Evolutionary conservation across 2,329 filamentous ascomycete species (phyloP).

Genomic region (Penicillium sp.): DNA sequence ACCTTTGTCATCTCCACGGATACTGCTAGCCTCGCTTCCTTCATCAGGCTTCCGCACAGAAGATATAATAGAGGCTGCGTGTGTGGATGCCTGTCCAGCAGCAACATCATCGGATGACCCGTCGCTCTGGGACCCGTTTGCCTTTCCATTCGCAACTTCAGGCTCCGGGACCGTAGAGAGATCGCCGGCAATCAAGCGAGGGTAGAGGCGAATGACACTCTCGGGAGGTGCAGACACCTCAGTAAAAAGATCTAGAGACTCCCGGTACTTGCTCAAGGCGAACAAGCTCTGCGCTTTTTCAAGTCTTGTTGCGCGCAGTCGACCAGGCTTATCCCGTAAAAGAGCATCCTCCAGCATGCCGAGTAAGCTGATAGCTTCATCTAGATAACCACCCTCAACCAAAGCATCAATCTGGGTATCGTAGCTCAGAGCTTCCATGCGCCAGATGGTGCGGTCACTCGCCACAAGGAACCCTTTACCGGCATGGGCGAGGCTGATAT

Average conservation of each 20-base stretch:
- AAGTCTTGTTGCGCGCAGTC: conserved; percentile 83
- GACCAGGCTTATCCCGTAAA: conserved; percentile 74
- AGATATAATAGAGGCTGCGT: conserved; percentile 40
- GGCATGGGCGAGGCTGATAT: conserved; percentile 88
- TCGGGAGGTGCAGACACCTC: conserved; percentile 87
- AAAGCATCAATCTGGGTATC: conserved; percentile 84
- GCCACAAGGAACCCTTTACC: conserved; percentile 93
- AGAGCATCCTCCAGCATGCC: conserved; percentile 90
- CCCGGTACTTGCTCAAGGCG: conserved; percentile 73
- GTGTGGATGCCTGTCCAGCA: conserved; percentile 25
- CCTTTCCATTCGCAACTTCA: conserved; percentile 37
- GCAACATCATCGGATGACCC: conserved; percentile 27
- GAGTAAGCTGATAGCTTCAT: conserved; percentile 88
- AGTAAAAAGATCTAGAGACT: conserved; percentile 86
- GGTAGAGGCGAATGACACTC: conserved; percentile 80
- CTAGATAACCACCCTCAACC: conserved; percentile 68
- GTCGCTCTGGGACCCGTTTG: conserved; percentile 30
- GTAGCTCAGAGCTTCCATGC: conserved; percentile 91
- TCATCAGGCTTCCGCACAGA: conserved; percentile 40
- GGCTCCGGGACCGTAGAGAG: conserved; percentile 61
- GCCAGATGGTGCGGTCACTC: conserved; percentile 89
- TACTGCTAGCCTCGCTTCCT: conserved; percentile 40
- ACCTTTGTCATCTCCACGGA: conserved; percentile 34
- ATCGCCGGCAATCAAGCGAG: conserved; percentile 76
- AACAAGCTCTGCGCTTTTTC: conserved; percentile 86